phyloP scores from a whole-genome alignment of 352 stramenopile genomes.

The Pythium sukuiense region DNA sequence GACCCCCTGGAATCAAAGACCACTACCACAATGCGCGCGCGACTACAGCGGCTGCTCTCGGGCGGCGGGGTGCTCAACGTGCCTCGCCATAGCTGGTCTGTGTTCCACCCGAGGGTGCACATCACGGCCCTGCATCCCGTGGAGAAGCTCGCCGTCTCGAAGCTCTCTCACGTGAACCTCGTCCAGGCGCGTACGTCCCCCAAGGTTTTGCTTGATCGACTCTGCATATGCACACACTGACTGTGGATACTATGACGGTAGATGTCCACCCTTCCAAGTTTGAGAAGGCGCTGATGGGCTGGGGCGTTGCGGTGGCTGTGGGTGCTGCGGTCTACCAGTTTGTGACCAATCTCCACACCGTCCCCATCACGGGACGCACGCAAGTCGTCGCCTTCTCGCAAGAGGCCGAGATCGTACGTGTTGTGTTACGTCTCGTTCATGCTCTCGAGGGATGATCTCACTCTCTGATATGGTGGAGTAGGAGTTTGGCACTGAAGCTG shows the following conservation, averaged over 20 bases:
- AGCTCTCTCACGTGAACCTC: conserved; percentile 38
- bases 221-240: too few species aligned
- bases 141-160: conserved; percentile 37
- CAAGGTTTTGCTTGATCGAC: too few species aligned
- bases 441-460: too few species aligned
- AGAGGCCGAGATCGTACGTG: conserved; percentile 59
- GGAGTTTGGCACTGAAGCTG: conserved; percentile 57
- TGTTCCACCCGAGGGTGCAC: conserved; percentile 42
- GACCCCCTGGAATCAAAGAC: not conserved
- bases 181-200: conserved; percentile 44
- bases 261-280: conserved; percentile 52
- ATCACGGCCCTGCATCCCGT: conserved; percentile 32
- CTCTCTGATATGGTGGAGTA: conserved; percentile 10
- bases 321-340: conserved; percentile 63
- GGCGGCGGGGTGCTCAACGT: conserved; percentile 18
- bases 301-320: conserved; percentile 39
- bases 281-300: conserved; percentile 41
- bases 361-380: conserved; percentile 64
- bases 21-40: conserved; percentile 27
- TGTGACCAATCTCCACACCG: conserved; percentile 62
- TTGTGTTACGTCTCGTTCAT: too few species aligned
- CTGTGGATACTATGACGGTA: conserved; percentile 5
- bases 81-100: conserved; percentile 47
- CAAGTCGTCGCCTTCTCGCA: conserved; percentile 65
- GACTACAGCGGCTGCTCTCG: conserved; percentile 29